Conservation (phyloP, 2,329 filamentous ascomycete genomes). For the Clonostachys chloroleuca region DNA sequence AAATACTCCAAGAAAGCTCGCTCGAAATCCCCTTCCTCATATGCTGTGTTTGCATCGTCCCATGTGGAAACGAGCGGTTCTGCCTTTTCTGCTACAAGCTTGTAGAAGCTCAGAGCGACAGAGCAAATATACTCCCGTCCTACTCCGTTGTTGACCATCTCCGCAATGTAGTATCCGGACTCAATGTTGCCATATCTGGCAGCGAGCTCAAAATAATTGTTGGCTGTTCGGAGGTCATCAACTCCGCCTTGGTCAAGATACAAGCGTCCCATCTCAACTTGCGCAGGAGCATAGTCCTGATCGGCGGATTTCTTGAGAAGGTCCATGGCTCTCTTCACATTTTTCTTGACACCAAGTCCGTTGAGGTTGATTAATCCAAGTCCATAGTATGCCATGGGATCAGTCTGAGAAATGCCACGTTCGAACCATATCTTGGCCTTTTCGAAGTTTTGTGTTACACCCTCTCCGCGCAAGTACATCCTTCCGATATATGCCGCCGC, state of each 20-base stretch:
- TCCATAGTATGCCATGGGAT: slow-evolving; percentile 80
- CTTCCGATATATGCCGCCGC: slow-evolving; percentile 83
- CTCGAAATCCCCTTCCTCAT: slow-evolving; percentile 73
- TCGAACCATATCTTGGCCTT: slow-evolving; percentile 80
- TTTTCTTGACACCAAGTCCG: slow-evolving; percentile 67
- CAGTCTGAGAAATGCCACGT: slow-evolving; percentile 69
- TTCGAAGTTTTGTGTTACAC: slow-evolving; percentile 72
- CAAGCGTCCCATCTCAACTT: slow-evolving; percentile 77
- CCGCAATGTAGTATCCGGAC: slow-evolving; percentile 87
- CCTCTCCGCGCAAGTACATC: slow-evolving; percentile 88
- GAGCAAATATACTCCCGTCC: slow-evolving; percentile 76
- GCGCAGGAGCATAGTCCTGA: slow-evolving; percentile 73
- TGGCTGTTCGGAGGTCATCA: slow-evolving; percentile 70
- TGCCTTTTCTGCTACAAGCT: slow-evolving; percentile 69
- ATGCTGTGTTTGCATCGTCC: slow-evolving; percentile 77
- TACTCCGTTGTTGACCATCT: slow-evolving; percentile 77
- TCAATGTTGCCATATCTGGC: slow-evolving; percentile 80
- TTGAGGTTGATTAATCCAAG: slow-evolving; percentile 80
- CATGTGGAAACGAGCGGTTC: slow-evolving; percentile 75
- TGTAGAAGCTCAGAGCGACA: slow-evolving; percentile 78
- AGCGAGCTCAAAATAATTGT: slow-evolving; percentile 83
- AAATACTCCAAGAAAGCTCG: slow-evolving; percentile 77
- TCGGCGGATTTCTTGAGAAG: slow-evolving; percentile 77
- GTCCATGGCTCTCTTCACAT: slow-evolving; percentile 68
- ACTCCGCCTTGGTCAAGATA: slow-evolving; percentile 77